Conservation (phyloP, 768 basidiomycete genomes). For the Leccinum imitatum region DNA sequence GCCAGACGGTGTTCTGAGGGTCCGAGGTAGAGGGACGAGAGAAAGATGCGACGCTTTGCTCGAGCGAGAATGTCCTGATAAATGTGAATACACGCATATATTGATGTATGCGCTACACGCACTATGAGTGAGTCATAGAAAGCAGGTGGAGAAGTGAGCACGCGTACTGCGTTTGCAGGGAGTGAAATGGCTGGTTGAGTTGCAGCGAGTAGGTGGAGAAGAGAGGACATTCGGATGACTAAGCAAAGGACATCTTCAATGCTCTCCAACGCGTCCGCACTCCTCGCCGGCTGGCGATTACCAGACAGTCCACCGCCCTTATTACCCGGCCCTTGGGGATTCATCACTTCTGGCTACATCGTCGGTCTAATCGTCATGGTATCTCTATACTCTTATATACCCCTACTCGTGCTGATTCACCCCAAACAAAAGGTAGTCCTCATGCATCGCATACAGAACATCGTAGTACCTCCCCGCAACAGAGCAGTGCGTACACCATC, state of each 20-base stretch:
- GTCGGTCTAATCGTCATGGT: conserved; percentile 68
- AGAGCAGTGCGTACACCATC: conserved; percentile 22
- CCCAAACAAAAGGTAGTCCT: conserved; percentile 53
- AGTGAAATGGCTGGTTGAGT: conserved; percentile 51
- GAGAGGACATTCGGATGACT: conserved; percentile 27
- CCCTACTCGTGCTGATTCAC: neutral
- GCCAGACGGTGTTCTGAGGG: conserved; percentile 78
- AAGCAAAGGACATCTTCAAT: conserved; percentile 10
- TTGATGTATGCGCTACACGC: conserved; percentile 21
- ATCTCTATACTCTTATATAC: conserved; percentile 9
- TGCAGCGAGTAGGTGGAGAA: conserved; percentile 28
- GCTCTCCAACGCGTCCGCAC: conserved; percentile 5
- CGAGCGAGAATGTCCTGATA: conserved; percentile 69
- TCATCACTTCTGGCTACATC: conserved; percentile 74
- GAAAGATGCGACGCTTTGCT: conserved; percentile 79
- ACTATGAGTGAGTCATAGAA: conserved; percentile 61
- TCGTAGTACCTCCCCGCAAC: conserved; percentile 64
- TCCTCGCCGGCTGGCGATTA: conserved; percentile 28
- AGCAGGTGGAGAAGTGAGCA: conserved; percentile 55
- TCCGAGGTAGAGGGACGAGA: conserved; percentile 90
- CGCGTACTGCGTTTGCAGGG: conserved; percentile 45
- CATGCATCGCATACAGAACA: conserved; percentile 75
- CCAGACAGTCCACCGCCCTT: neutral
- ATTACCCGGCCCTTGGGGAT: conserved; percentile 65
- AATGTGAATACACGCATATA: neutral